A percentile compares a stretch with the other conserved stretches of the same genome.
Evolutionary conservation across 2,329 filamentous ascomycete genomes (phyloP).

Genomic region (Albophoma yamanashiensis): DNA sequence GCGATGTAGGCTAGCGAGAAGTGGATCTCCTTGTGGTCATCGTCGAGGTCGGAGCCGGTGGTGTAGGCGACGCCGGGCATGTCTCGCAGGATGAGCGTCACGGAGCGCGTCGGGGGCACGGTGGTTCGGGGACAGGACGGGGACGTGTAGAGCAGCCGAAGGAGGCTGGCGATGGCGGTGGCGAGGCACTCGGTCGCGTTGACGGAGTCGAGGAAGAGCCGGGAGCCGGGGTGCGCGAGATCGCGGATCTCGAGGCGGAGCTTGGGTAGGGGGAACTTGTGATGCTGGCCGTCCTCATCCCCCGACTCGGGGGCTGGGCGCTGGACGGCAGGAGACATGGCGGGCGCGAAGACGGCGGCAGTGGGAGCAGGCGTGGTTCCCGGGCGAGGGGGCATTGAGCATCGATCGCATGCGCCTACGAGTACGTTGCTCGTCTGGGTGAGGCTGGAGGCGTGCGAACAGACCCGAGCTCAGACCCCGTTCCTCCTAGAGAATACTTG

Average conservation of each 20-base stretch:
- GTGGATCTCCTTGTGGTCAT: constrained; percentile 89
- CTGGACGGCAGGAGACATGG: constrained; percentile 15
- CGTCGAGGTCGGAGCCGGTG: constrained; percentile 64
- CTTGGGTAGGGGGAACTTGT: constrained; percentile 35
- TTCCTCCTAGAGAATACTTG: background rate
- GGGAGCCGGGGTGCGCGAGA: constrained; percentile 47
- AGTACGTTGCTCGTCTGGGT: background rate
- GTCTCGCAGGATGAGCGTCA: constrained; percentile 70
- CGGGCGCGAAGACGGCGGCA: constrained; percentile 10
- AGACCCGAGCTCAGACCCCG: background rate
- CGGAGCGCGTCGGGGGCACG: constrained; percentile 61
- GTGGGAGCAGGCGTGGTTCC: constrained; percentile 14
- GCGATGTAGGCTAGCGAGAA: constrained; percentile 68
- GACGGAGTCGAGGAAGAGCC: constrained; percentile 56
- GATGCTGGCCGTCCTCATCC: background rate
- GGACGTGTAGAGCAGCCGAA: constrained; percentile 59
- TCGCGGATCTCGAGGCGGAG: constrained; percentile 51
- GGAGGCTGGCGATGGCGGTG: constrained; percentile 54
- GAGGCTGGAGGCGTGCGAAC: background rate
- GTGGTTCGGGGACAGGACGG: constrained; percentile 28
- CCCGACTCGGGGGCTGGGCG: background rate
- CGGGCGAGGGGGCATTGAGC: background rate
- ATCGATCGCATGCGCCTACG: background rate
- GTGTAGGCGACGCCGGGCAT: constrained; percentile 89
- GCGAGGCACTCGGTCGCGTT: constrained; percentile 52